phyloP scores from a whole-genome alignment of 768 basidiomycete species.

The Russula dissimulans region DNA sequence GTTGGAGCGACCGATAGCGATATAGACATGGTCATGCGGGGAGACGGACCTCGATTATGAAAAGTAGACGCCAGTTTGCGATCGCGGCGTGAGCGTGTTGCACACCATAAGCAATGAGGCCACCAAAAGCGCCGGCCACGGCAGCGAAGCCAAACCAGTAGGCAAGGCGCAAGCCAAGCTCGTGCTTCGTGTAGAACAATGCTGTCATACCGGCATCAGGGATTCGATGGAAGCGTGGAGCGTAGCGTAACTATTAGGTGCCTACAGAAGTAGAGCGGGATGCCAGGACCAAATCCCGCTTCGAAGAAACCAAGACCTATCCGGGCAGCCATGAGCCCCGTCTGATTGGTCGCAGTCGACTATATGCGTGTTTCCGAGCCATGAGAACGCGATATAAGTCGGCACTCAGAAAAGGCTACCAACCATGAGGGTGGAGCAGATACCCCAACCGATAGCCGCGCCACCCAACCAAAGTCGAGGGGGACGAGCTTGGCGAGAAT shows the following conservation, averaged over 20 bases:
- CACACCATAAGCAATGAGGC: constrained; percentile 74
- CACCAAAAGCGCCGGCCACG: constrained; percentile 77
- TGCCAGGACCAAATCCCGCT: constrained; percentile 67
- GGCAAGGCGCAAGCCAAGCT: constrained; percentile 67
- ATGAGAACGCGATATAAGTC: background rate
- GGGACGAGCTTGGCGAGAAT: constrained; percentile 57
- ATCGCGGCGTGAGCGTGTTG: constrained; percentile 47
- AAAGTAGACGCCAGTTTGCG: constrained; percentile 52
- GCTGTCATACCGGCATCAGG: constrained; percentile 32
- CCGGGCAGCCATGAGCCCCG: constrained; percentile 47
- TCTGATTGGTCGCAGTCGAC: constrained; percentile 54
- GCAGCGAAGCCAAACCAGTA: constrained; percentile 83
- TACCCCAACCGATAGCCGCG: constrained; percentile 64
- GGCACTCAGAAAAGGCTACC: background rate
- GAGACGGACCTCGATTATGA: constrained; percentile 58
- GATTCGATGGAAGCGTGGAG: background rate
- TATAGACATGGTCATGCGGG: background rate
- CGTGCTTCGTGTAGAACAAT: constrained; percentile 66
- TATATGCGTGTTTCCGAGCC: constrained; percentile 22
- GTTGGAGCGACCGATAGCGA: background rate
- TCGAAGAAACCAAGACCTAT: constrained; percentile 69
- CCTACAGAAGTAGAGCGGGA: constrained; percentile 69
- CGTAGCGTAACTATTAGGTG: constrained; percentile 21
- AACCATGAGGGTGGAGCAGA: constrained; percentile 67
- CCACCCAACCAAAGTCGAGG: constrained; percentile 60